Evolutionary conservation across 495 filamentous ascomycete genomes (phyloP).

Genomic region (Podospora fimiseda): DNA sequence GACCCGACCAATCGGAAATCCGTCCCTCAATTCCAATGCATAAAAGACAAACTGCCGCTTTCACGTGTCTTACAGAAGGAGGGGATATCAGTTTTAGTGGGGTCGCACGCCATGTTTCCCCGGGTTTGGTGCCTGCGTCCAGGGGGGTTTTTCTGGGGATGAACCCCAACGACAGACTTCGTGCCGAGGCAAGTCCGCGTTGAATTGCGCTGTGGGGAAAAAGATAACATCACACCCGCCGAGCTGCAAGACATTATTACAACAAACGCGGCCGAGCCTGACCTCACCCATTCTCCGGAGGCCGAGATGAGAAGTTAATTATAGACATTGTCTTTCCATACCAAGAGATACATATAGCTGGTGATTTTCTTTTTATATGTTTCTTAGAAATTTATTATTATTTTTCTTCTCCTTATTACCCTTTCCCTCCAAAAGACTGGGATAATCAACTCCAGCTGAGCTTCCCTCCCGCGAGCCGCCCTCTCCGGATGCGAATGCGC

Average conservation of each 20-base stretch:
- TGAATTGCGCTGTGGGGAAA: constrained; percentile 9
- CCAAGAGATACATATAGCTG: too few species aligned
- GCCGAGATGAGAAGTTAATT: constrained; percentile 5
- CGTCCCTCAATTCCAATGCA: background rate
- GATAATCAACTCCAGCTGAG: too few species aligned
- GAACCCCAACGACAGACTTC: background rate
- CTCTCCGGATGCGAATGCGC: constrained; percentile 4
- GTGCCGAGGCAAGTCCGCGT: constrained; percentile 13
- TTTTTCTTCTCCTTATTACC: too few species aligned
- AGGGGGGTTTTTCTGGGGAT: constrained; percentile 2
- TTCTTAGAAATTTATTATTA: too few species aligned
- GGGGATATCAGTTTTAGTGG: background rate
- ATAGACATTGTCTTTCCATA: too few species aligned
- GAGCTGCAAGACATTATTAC: constrained; percentile 9
- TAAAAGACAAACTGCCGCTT: constrained; percentile 3
- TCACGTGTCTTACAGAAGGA: constrained; percentile 9
- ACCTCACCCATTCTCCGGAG: background rate
- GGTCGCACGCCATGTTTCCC: constrained; percentile 3
- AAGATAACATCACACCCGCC: background rate
- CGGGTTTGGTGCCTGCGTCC: constrained; percentile 2
- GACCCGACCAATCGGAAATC: background rate
- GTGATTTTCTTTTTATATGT: too few species aligned
- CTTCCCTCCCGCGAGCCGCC: background rate
- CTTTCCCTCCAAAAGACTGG: too few species aligned
- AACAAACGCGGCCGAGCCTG: background rate